phyloP scores from a whole-genome alignment of 2,329 filamentous ascomycete genomes.

The Drechmeria coniospora region DNA sequence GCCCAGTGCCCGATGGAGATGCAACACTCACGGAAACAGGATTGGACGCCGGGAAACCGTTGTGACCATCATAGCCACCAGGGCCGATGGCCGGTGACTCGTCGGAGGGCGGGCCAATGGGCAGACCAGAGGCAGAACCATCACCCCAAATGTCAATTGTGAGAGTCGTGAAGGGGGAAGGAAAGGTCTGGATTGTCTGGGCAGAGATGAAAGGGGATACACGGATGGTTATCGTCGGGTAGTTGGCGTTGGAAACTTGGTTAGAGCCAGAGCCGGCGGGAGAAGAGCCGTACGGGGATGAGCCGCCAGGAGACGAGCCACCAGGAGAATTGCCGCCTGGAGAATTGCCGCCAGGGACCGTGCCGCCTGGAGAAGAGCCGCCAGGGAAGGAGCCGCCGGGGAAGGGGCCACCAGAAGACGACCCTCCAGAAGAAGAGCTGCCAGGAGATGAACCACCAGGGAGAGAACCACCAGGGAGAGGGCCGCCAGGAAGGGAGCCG shows the following conservation, averaged over 20 bases:
- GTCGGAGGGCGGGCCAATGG: constrained; percentile 4
- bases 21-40: too few species aligned
- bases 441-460: too few species aligned
- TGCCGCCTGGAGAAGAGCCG: too few species aligned
- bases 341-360: too few species aligned
- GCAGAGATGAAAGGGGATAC: constrained; percentile 10
- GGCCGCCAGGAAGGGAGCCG: constrained; percentile 3
- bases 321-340: too few species aligned
- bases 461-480: too few species aligned
- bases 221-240: constrained; percentile 13
- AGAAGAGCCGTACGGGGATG: neutral
- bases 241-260: constrained; percentile 5
- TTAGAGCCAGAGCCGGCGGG: constrained; percentile 5
- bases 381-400: too few species aligned
- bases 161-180: constrained; percentile 18
- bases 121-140: constrained; percentile 4
- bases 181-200: constrained; percentile 5
- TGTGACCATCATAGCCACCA: constrained; percentile 1
- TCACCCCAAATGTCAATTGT: constrained; percentile 19
- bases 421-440: too few species aligned
- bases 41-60: constrained; percentile 3
- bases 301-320: too few species aligned
- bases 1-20: too few species aligned
- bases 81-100: too few species aligned
- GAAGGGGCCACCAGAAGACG: too few species aligned